These are phyloP conservation scores for Diaporthe caulivora DNA, from an alignment of 2,329 filamentous ascomycete genomes.

Conservation along the genomic window DNA sequence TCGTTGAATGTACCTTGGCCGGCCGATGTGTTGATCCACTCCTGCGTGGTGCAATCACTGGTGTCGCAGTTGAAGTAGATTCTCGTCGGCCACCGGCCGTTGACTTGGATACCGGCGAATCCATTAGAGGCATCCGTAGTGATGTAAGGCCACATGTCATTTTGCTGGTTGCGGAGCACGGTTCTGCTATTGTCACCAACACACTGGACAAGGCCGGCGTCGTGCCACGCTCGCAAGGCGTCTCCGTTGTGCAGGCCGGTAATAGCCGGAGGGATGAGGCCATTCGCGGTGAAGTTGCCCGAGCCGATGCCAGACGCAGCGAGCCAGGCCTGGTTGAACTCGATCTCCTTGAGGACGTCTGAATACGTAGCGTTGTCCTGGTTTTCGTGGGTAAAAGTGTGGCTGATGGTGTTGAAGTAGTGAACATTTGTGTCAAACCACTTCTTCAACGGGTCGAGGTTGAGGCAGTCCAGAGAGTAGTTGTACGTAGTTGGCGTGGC, in stretches of 20 bases:
- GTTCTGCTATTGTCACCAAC: constrained; percentile 25
- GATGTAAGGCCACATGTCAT: constrained; percentile 26
- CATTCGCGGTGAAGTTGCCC: constrained; percentile 7
- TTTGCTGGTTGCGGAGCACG: constrained; percentile 14
- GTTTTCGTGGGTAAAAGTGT: constrained; percentile 14
- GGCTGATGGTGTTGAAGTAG: constrained; percentile 14
- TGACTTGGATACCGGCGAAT: background rate
- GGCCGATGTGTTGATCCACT: constrained; percentile 17
- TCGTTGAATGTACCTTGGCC: constrained; percentile 6
- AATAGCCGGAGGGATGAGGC: constrained; percentile 10
- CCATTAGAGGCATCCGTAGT: background rate
- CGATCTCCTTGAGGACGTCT: constrained; percentile 13
- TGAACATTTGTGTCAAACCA: constrained; percentile 22
- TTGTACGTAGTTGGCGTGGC: background rate
- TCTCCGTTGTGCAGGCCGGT: constrained; percentile 24
- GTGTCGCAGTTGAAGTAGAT: constrained; percentile 26
- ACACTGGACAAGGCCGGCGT: constrained; percentile 7
- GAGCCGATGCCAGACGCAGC: background rate
- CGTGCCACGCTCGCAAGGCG: constrained; percentile 24
- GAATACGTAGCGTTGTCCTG: constrained; percentile 26
- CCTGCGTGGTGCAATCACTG: background rate
- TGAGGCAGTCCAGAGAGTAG: background rate
- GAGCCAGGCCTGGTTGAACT: constrained; percentile 17
- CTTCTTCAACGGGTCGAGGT: constrained; percentile 24
- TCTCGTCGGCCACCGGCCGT: constrained; percentile 17